Evolutionary conservation across 2,329 filamentous ascomycete genomes (phyloP).

Genomic region (Paecilomyces fulvus): DNA sequence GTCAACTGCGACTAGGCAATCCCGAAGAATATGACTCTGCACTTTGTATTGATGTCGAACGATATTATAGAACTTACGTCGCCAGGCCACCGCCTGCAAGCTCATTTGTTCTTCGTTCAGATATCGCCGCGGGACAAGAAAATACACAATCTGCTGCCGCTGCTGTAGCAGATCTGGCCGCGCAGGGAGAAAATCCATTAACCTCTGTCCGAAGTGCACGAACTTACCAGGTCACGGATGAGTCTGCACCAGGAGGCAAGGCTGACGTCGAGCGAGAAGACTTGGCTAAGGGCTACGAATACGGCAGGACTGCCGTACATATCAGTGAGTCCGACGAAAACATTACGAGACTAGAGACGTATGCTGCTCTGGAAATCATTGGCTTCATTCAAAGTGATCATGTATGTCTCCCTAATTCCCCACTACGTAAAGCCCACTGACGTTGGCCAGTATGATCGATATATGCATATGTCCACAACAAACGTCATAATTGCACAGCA

Average conservation of each 20-base stretch:
- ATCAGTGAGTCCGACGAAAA: constrained; percentile 81
- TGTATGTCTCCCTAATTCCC: constrained; percentile 35
- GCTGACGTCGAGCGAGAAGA: constrained; percentile 72
- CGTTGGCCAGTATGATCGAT: constrained; percentile 61
- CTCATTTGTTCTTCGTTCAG: constrained; percentile 56
- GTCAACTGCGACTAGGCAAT: constrained; percentile 71
- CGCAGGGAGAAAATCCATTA: constrained; percentile 40
- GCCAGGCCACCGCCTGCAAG: constrained; percentile 68
- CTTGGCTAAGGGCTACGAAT: constrained; percentile 87
- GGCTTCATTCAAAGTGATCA: constrained; percentile 72
- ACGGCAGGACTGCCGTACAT: constrained; percentile 82
- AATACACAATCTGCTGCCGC: constrained; percentile 48
- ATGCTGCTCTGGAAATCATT: constrained; percentile 67
- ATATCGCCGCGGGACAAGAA: constrained; percentile 38
- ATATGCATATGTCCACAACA: constrained; percentile 73
- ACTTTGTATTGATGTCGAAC: constrained; percentile 75
- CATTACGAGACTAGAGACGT: constrained; percentile 77
- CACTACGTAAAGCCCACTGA: constrained; percentile 1
- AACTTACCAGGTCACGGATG: constrained; percentile 72
- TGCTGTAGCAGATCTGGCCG: constrained; percentile 22
- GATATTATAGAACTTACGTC: constrained; percentile 78
- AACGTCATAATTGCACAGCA: constrained; percentile 70
- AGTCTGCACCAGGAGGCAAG: constrained; percentile 66
- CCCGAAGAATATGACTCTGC: constrained; percentile 63
- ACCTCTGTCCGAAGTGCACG: constrained; percentile 67